Evolutionary conservation across 768 basidiomycete genomes (phyloP).

Genomic region (Boletus rubroflammeus): DNA sequence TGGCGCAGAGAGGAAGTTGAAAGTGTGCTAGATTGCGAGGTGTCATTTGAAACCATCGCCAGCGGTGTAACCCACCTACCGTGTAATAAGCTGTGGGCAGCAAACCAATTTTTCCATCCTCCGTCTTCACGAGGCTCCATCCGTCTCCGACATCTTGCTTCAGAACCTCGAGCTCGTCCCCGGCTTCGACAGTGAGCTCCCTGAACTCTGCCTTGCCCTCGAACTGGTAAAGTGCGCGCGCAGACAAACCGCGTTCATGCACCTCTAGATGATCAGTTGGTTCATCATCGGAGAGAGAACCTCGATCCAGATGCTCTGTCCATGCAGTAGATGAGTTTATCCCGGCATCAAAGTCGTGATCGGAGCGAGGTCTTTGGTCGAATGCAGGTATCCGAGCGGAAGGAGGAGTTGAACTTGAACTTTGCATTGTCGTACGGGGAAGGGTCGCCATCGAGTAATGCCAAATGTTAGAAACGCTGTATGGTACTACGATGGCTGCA

Average conservation of each 20-base stretch:
- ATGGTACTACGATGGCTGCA: background rate
- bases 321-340: slow-evolving; percentile 76
- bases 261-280: slow-evolving; percentile 35
- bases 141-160: slow-evolving; percentile 72
- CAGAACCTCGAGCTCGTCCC: slow-evolving; percentile 67
- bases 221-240: slow-evolving; percentile 70
- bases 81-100: slow-evolving; percentile 72
- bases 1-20: slow-evolving; percentile 55
- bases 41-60: background rate
- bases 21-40: slow-evolving; percentile 51
- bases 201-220: slow-evolving; percentile 73
- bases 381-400: slow-evolving; percentile 6
- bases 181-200: slow-evolving; percentile 65
- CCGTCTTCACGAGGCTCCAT: slow-evolving; percentile 70
- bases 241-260: slow-evolving; percentile 42
- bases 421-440: slow-evolving; percentile 31
- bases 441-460: slow-evolving; percentile 34
- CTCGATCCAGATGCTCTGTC: slow-evolving; percentile 57
- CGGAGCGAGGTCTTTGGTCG: slow-evolving; percentile 29
- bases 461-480: background rate
- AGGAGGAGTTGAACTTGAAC: slow-evolving; percentile 16
- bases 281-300: slow-evolving; percentile 51
- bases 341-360: slow-evolving; percentile 64
- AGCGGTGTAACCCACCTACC: slow-evolving; percentile 36
- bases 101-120: slow-evolving; percentile 60